These are phyloP conservation scores for Fusarium albosuccineum DNA, from an alignment of 2,329 filamentous ascomycete species.

Conservation along the genomic window DNA sequence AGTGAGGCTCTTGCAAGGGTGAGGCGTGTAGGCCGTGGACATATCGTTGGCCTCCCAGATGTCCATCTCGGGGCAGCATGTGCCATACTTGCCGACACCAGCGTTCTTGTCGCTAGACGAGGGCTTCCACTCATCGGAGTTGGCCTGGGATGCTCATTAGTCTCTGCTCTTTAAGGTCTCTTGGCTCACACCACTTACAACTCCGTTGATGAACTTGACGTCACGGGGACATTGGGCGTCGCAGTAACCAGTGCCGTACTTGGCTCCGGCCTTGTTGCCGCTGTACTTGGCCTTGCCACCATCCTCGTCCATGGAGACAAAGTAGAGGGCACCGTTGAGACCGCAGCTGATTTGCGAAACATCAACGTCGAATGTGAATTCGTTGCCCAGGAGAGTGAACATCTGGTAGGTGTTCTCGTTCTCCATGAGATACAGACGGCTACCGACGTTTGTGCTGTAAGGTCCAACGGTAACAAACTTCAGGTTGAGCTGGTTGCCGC, in stretches of 20 bases:
- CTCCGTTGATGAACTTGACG: conserved; percentile 70
- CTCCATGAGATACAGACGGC: conserved; percentile 75
- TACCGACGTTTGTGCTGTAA: conserved; percentile 62
- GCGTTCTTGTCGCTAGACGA: conserved; percentile 67
- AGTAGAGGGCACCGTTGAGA: conserved; percentile 79
- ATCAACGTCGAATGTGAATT: conserved; percentile 81
- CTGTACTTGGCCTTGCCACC: conserved; percentile 65
- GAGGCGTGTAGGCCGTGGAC: conserved; percentile 74
- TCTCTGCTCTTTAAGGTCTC: conserved; percentile 10
- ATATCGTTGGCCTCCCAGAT: conserved; percentile 75
- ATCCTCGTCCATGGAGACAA: conserved; percentile 71
- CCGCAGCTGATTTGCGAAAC: conserved; percentile 77
- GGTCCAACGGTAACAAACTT: conserved; percentile 68
- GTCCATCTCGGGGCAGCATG: conserved; percentile 75
- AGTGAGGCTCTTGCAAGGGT: conserved; percentile 68
- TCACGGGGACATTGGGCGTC: conserved; percentile 67
- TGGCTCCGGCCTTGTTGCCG: conserved; percentile 66
- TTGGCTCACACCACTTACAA: conserved; percentile 48
- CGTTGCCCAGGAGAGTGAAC: conserved; percentile 74
- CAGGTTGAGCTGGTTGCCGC: conserved; percentile 64
- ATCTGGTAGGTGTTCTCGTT: conserved; percentile 72
- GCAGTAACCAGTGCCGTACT: conserved; percentile 71
- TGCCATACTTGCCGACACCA: conserved; percentile 64
- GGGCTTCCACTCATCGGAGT: conserved; percentile 64
- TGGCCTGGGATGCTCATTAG: conserved; percentile 57